Conservation (phyloP, 2,329 filamentous ascomycete genomes). For the Diaporthe longicolla region DNA sequence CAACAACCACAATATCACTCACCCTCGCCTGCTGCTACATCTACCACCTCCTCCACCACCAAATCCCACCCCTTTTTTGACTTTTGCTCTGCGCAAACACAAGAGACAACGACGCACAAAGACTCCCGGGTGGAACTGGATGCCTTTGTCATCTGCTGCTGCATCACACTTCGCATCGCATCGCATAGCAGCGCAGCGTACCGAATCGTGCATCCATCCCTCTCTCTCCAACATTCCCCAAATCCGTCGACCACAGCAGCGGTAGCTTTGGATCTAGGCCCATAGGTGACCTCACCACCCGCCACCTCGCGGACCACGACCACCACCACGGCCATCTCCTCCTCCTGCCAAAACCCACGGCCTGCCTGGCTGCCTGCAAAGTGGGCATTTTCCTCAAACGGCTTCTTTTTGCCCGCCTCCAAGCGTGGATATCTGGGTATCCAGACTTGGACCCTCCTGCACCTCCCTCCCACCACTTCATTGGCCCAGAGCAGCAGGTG, state of each 20-base stretch:
- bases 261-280: slow-evolving; percentile 31
- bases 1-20: slow-evolving; percentile 4
- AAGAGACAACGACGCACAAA: slow-evolving; percentile 23
- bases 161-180: slow-evolving; percentile 19
- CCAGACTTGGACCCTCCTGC: slow-evolving; percentile 34
- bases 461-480: slow-evolving; percentile 32
- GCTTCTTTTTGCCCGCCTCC: slow-evolving; percentile 6
- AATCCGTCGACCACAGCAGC: slow-evolving; percentile 33
- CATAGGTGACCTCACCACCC: slow-evolving; percentile 36
- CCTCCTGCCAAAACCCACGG: not conserved
- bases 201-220: slow-evolving; percentile 21
- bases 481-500: slow-evolving; percentile 33
- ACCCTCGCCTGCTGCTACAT: slow-evolving; percentile 3
- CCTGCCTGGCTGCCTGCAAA: slow-evolving; percentile 31
- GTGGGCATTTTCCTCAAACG: slow-evolving; percentile 2
- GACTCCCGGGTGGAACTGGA: not conserved
- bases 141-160: slow-evolving; percentile 17
- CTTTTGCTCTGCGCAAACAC: slow-evolving; percentile 15
- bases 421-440: slow-evolving; percentile 28
- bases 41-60: slow-evolving; percentile 21
- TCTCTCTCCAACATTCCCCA: slow-evolving; percentile 36
- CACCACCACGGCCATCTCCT: slow-evolving; percentile 11
- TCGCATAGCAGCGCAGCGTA: not conserved
- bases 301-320: slow-evolving; percentile 11
- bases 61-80: slow-evolving; percentile 4